Base-by-base conservation (phyloP, 2,329 filamentous ascomycete genomes). In the Fusarium poae region DNA sequence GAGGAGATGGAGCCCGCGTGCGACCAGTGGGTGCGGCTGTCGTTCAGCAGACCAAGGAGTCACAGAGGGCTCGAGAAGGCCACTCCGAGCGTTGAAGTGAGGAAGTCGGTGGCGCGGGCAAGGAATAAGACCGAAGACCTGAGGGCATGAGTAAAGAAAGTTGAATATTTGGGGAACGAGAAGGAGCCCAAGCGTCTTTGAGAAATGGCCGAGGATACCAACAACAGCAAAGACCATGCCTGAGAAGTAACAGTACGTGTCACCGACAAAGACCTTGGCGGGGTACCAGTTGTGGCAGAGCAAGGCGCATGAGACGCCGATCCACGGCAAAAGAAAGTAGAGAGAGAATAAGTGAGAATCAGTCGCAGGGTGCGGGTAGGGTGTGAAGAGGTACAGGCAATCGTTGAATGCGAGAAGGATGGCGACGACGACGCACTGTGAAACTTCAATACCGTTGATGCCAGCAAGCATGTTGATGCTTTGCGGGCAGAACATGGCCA, bases 381-480 rank as follows among this genome's bases (percentile, higher is more conserved):
- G 89, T 1, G 91, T 91, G 63, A 93, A 85, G 50, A 98, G 88
- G 81, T 98, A 99, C 68, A 98, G 86, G 53, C 87, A 84, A 79
- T 98, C 96, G 82, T 99, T 99, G 77, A 93, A 82, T 62, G 91
- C 88, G 71, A 99, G 88, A 51, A 98, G 86, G 54, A 89, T 79
- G 27, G 94, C 95, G 77, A 99, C 93, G 68, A 97, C 92, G 67
- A 99, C 84, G 62, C 94, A 97, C 81, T 99, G 96, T 13, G 92
- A 89, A 57, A 98, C 96, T 79, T 99, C 96, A 78, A 99, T 96
- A 57, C 96, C 96, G 79, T 99, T 99, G 80, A 99, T 93, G n/a
- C 96, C 96, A 0, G 96, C 96, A n/a, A 99, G 85, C 82, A 99
- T 99, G 84, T 99, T 99, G 87, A 99, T 99, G 79, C 93, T 94